Conservation (phyloP, 192 early-diverging fungal genomes). For the Podila minutissima region DNA sequence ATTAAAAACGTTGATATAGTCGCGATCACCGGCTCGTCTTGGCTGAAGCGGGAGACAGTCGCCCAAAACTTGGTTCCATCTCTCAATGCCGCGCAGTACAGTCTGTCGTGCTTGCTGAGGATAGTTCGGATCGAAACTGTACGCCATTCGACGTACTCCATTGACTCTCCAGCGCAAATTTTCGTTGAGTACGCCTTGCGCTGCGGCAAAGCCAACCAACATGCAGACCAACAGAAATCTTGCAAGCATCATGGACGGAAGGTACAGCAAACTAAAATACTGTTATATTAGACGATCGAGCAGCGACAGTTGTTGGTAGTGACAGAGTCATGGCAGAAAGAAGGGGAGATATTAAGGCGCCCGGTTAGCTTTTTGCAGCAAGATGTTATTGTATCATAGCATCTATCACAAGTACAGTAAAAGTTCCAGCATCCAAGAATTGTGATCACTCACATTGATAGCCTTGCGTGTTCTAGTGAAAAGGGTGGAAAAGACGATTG, state of each 20-base stretch:
- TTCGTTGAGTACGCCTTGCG: constrained; percentile 28
- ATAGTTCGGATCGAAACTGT: constrained; percentile 25
- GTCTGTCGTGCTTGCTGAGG: constrained; percentile 30
- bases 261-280: constrained; percentile 23
- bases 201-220: constrained; percentile 23
- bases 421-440: constrained; percentile 10
- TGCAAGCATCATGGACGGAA: constrained; percentile 15
- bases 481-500: constrained; percentile 12
- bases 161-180: constrained; percentile 30
- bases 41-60: constrained; percentile 30
- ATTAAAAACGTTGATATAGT: constrained; percentile 24
- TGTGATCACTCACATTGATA: constrained; percentile 23
- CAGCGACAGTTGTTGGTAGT: constrained; percentile 11
- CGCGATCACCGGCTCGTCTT: constrained; percentile 22
- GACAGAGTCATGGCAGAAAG: constrained; percentile 21
- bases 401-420: constrained; percentile 9
- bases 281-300: constrained; percentile 15
- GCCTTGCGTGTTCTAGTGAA: constrained; percentile 18
- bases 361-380: constrained; percentile 14
- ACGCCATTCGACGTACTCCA: constrained; percentile 26
- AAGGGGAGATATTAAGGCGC: constrained; percentile 13
- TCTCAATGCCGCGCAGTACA: constrained; percentile 17
- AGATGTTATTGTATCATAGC: constrained; percentile 7
- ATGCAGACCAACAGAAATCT: constrained; percentile 21
- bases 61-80: constrained; percentile 36